phyloP scores from a whole-genome alignment of 2,329 filamentous ascomycete genomes.

The Neopestalotiopsis clavispora region DNA sequence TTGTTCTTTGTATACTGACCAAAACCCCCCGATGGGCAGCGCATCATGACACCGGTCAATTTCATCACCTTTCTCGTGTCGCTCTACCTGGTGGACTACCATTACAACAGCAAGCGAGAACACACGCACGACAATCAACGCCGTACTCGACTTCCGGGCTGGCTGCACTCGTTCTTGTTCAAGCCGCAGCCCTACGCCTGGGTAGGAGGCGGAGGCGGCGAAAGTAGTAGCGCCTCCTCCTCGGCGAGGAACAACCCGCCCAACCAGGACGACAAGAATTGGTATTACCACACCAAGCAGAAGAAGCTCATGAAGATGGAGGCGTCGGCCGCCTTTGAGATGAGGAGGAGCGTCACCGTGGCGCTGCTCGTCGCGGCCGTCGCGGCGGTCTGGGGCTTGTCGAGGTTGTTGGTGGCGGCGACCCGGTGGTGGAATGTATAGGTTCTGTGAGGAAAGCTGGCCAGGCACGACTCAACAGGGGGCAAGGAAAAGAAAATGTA shows the following conservation, averaged over 20 bases:
- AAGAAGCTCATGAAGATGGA: conserved; percentile 66
- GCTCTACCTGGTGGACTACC: conserved; percentile 65
- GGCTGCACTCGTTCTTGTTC: conserved; percentile 48
- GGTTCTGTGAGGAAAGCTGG: neutral
- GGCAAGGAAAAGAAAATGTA: too few species aligned
- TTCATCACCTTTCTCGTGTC: conserved; percentile 70
- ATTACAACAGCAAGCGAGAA: conserved; percentile 55
- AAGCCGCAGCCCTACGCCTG: conserved; percentile 44
- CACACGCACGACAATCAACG: neutral
- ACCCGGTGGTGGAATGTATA: neutral
- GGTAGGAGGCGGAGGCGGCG: conserved; percentile 25
- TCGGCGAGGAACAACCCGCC: neutral
- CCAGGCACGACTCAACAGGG: too few species aligned
- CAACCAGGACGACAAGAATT: conserved; percentile 33
- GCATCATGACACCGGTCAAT: conserved; percentile 65
- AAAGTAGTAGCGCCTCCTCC: neutral
- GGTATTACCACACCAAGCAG: conserved; percentile 61
- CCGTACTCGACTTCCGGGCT: conserved; percentile 37
- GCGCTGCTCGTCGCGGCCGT: conserved; percentile 43
- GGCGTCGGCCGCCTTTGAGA: conserved; percentile 66
- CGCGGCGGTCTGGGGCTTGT: conserved; percentile 31
- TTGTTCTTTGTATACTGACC: neutral
- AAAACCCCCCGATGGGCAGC: conserved; percentile 31
- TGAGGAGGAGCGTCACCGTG: conserved; percentile 59
- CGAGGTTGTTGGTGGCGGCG: conserved; percentile 22